Percentiles rank a stretch among this genome's conserved stretches.
Conservation (phyloP, 768 basidiomycete species). For the Amanita phalloides region DNA sequence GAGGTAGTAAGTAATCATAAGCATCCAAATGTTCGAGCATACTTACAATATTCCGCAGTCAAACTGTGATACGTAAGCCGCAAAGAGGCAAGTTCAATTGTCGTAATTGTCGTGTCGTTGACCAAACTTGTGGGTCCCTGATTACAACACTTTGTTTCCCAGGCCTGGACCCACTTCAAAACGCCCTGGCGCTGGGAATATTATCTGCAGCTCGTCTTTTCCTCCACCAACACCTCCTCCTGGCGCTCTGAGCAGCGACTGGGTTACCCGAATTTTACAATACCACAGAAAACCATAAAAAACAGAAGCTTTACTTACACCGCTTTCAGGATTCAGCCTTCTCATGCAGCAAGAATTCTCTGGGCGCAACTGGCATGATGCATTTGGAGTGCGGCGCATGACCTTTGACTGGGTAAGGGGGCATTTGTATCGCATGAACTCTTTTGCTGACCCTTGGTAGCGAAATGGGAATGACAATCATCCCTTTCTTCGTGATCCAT, state of each 20-base stretch:
- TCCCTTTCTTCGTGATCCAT: neutral
- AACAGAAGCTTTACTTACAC: too few species aligned
- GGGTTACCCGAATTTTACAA: neutral
- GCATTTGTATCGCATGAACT: neutral
- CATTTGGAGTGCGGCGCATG: neutral
- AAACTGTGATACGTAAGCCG: too few species aligned
- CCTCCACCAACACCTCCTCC: neutral
- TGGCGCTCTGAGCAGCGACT: too few species aligned
- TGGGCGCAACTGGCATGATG: neutral
- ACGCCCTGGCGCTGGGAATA: neutral
- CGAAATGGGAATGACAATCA: neutral
- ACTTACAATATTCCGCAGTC: neutral
- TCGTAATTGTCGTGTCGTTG: neutral
- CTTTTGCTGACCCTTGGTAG: neutral
- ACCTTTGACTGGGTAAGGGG: neutral
- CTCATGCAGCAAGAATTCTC: neutral
- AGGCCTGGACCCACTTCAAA: neutral
- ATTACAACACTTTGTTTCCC: slow-evolving; percentile 5
- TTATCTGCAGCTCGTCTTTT: neutral
- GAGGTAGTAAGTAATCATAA: neutral
- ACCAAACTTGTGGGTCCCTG: slow-evolving; percentile 4
- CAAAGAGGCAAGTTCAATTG: neutral
- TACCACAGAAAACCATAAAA: neutral
- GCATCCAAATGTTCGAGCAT: neutral
- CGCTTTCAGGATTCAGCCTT: neutral